Base-by-base conservation (phyloP, 2,329 filamentous ascomycete genomes). In the Talaromyces sp. region DNA sequence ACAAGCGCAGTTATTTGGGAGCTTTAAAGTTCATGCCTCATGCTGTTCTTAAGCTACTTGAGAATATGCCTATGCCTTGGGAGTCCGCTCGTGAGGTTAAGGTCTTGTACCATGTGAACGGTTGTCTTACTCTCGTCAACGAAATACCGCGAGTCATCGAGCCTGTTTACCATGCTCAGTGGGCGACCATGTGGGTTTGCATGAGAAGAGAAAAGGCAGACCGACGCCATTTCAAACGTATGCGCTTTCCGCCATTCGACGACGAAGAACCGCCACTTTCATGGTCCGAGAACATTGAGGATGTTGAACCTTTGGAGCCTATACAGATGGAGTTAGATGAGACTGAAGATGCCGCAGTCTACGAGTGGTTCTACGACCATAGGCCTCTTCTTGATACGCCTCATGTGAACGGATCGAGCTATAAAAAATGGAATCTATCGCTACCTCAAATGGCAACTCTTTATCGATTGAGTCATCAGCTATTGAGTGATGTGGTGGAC, bases 1-100 rank as follows among this genome's bases (percentile, higher is more conserved):
- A 99, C 82, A 99, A 99, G 85, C 88, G 95, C 71, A 97, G 93
- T 79, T 99, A 99, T 78, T 85, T 99, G 57, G 96, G 96, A 68
- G 95, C 96, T 39, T 81, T 99, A 68, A 99, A 99, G 81, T 99
- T 97, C 81, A 99, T 99, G 95, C 95, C 95, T 1, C 95, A 99
- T 76, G 95, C 95, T 6, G 95, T 99, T 11, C 81, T 99, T 81
- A 99, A 99, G 82, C 85, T 99, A 27, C 79, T 99, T 64, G 95
- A 99, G 82, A 99, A 99, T 73, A 99, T 99, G 95, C 95, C 95
- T 3, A 99, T 99, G 95, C 95, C 95, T 0, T 99, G 95, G 95
- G 95, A 99, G 81, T 95, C 93, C 65, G 88, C 92, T 31, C 88
- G 93, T 68, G 95, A 99, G 74, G 96, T 99, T 67, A 98, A 98